Base-by-base conservation (phyloP, 1,139 yeast species). In the Pichia sp. region DNA sequence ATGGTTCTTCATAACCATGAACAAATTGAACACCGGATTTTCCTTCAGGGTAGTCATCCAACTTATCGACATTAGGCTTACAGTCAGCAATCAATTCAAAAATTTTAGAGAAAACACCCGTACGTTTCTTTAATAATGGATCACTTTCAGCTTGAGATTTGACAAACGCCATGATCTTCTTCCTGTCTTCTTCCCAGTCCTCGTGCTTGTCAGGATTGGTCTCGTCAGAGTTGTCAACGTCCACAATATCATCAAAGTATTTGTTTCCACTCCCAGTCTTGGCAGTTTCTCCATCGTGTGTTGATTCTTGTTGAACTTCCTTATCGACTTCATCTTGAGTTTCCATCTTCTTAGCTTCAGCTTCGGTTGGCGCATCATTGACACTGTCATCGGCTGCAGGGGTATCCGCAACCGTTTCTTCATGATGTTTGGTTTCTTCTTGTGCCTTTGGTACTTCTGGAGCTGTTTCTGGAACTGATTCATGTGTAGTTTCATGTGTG, bases 1-100 rank as follows among this genome's bases (percentile, higher is more conserved):
- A 58, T 50, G 51, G 57, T 28, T 55, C 53, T 52, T 67, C 40
- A 53, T 60, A 44, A 53, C 63, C 55, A 55, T 62, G 59, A 47
- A 54, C 34, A 56, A 55, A 34, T 34, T 46, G 49, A 21, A 42
- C 49, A 9, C 31, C 43, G 19, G 33, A 38, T 10, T 59, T 59
- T 4, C 58, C 63, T 17, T 56, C 48, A 21, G 53, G 53, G 48
- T 67, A 67, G 6, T 53, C 53, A 6, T 56, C 58, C 38, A 68
- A 50, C 11, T 57, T 61, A 0, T 40, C 46, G 3, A 61, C 58
- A 2, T 51, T 33, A 2, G 72, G 72, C 32, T 57, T 59, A 18
- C 53, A 60, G 4, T 47, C 50, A 4, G 49, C 34, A n/a, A 68
- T 45, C 9, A 61, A 40, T 1, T 60, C 48, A 37, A 67, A 59